Percentiles rank a stretch among this genome's conserved stretches.
Evolutionary conservation across 495 filamentous ascomycete species (phyloP).

Genomic region (Neohortaea acidophila): DNA sequence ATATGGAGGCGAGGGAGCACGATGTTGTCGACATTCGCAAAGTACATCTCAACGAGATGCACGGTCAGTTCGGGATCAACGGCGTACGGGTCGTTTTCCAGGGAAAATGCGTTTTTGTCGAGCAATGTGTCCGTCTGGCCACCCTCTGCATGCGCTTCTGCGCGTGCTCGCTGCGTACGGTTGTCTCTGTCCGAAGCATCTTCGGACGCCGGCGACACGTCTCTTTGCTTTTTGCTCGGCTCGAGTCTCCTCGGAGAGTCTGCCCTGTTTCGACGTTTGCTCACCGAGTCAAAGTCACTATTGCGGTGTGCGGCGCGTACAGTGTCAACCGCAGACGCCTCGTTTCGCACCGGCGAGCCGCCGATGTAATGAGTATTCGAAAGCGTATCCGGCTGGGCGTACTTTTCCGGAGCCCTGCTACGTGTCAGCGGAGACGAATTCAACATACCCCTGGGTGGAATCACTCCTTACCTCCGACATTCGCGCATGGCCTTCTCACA

Average conservation of each 20-base stretch:
- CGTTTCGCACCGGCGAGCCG: constrained; percentile 6
- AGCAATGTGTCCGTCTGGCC: too few species aligned
- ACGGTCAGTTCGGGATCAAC: constrained; percentile 28
- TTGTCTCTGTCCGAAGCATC: too few species aligned
- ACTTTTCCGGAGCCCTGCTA: constrained; percentile 7
- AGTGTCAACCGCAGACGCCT: constrained; percentile 4
- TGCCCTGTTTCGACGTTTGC: constrained; percentile 11
- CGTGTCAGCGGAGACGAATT: neutral
- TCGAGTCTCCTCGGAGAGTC: constrained; percentile 10
- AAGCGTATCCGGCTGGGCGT: constrained; percentile 21
- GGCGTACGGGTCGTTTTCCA: constrained; percentile 47
- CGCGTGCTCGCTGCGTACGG: too few species aligned
- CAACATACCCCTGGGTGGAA: neutral
- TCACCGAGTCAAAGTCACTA: constrained; percentile 1
- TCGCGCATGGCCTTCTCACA: constrained; percentile 76
- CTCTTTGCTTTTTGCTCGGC: constrained; percentile 16
- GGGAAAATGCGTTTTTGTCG: neutral
- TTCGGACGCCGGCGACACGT: constrained; percentile 8
- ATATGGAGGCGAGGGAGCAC: constrained; percentile 40
- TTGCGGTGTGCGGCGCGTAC: constrained; percentile 1
- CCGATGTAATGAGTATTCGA: neutral
- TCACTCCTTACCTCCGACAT: constrained; percentile 78
- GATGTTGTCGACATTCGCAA: constrained; percentile 37
- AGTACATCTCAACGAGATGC: constrained; percentile 42
- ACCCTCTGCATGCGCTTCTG: too few species aligned